These are phyloP conservation scores for Paspalum notatum DNA, from an alignment of 176 grass and related monocot genomes.

Conservation along the genomic window DNA sequence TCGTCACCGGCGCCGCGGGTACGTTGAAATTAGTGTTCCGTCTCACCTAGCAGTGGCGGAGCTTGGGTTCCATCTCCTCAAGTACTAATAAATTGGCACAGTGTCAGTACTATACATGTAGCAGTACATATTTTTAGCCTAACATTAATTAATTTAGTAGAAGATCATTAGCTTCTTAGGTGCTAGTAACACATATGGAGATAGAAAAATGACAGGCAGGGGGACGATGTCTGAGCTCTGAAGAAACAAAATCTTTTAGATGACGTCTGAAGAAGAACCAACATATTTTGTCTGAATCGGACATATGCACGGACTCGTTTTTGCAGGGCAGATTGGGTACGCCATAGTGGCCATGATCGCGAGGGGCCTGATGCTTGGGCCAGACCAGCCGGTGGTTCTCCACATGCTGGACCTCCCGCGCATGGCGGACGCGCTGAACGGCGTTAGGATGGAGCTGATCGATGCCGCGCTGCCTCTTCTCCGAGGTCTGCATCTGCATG, in stretches of 20 bases:
- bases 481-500: conserved; percentile 33
- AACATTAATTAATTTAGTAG: too few relatives aligned
- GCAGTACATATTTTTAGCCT: too few relatives aligned
- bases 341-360: conserved; percentile 76
- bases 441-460: conserved; percentile 76
- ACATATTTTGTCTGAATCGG: not conserved
- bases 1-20: conserved; percentile 81
- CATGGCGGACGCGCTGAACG: conserved; percentile 42
- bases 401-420: conserved; percentile 68
- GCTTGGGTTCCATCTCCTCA: too few relatives aligned
- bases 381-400: conserved; percentile 71
- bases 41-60: too few relatives aligned
- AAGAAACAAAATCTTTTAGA: too few relatives aligned
- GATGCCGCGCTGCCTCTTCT: conserved; percentile 76
- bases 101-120: too few relatives aligned
- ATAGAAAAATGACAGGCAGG: too few relatives aligned
- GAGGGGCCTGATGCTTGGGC: conserved; percentile 72
- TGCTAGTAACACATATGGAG: too few relatives aligned
- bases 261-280: too few relatives aligned
- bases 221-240: not conserved
- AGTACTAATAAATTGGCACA: too few relatives aligned
- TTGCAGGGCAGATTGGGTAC: conserved; percentile 78
- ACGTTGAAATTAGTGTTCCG: not conserved
- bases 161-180: too few relatives aligned
- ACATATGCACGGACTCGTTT: not conserved